Evolutionary conservation across 306 rosid genomes (phyloP).

Genomic region (Lagenaria siceraria): DNA sequence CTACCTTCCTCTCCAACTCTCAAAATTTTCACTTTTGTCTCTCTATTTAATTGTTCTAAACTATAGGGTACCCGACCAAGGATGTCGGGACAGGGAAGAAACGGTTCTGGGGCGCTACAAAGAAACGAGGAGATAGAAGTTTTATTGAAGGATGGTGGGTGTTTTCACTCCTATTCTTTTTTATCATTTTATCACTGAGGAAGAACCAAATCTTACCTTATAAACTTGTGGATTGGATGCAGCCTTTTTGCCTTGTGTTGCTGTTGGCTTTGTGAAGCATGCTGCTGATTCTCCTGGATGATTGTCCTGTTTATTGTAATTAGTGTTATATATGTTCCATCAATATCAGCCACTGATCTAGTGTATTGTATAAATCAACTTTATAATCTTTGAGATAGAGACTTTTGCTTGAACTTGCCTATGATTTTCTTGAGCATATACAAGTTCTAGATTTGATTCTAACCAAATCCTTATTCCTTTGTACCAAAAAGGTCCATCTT

Average conservation of each 20-base stretch:
- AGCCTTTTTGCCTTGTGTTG: conserved; percentile 82
- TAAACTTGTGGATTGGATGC: conserved; percentile 12
- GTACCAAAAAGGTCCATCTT: neutral
- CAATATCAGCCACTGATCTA: neutral
- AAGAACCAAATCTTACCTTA: neutral
- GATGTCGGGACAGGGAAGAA: conserved; percentile 33
- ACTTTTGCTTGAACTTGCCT: neutral
- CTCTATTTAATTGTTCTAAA: neutral
- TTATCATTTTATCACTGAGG: neutral
- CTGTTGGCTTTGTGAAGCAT: conserved; percentile 75
- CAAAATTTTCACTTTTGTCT: neutral
- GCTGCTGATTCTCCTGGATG: conserved; percentile 26
- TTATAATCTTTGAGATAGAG: neutral
- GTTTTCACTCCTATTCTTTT: neutral
- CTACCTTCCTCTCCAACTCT: neutral
- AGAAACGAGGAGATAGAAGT: conserved; percentile 61
- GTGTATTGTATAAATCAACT: neutral
- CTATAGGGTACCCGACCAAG: conserved; percentile 50
- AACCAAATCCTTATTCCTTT: neutral
- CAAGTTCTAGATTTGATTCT: neutral
- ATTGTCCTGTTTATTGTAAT: neutral
- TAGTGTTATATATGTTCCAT: neutral
- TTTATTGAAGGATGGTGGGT: conserved; percentile 78
- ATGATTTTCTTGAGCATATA: neutral
- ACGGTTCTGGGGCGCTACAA: conserved; percentile 19